Percentiles rank a stretch among this genome's conserved stretches.
phyloP scores from a whole-genome alignment of 2,329 filamentous ascomycete genomes.

The Clathrospora elynae region DNA sequence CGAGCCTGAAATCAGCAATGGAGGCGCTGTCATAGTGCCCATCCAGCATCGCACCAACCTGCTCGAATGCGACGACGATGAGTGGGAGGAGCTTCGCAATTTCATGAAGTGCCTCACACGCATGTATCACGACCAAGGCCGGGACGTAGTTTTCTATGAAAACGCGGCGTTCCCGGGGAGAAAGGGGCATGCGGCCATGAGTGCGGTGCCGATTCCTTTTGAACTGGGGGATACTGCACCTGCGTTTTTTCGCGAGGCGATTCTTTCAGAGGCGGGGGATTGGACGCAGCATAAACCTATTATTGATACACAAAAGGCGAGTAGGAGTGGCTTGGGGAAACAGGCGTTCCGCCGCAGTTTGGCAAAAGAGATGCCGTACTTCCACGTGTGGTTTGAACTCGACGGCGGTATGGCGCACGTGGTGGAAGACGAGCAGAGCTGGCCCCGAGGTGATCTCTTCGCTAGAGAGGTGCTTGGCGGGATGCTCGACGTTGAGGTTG shows the following conservation, averaged over 20 bases:
- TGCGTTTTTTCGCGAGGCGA: constrained; percentile 94
- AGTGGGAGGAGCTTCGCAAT: constrained; percentile 98
- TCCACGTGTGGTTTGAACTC: constrained; percentile 91
- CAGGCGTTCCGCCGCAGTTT: constrained; percentile 80
- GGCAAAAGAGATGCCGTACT: constrained; percentile 97
- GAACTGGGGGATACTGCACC: constrained; percentile 89
- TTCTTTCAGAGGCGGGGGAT: constrained; percentile 84
- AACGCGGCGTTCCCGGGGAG: constrained; percentile 84
- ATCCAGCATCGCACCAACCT: constrained; percentile 86
- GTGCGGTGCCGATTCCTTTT: constrained; percentile 85
- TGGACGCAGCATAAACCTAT: constrained; percentile 96
- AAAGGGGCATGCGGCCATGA: constrained; percentile 82
- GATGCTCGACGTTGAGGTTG: constrained; percentile 82
- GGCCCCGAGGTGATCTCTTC: constrained; percentile 92
- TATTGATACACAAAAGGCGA: constrained; percentile 78
- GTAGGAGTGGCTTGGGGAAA: constrained; percentile 73
- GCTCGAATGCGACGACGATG: constrained; percentile 97
- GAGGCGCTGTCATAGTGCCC: constrained; percentile 86
- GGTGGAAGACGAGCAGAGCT: constrained; percentile 81
- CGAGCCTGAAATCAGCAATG: constrained; percentile 81
- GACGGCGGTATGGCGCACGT: constrained; percentile 93
- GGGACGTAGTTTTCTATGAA: constrained; percentile 95
- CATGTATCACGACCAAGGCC: constrained; percentile 91
- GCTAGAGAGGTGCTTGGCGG: constrained; percentile 90
- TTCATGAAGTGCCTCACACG: constrained; percentile 97